These are phyloP conservation scores for Sphaceloma murrayae DNA, from an alignment of 2,329 filamentous ascomycete genomes.

Conservation along the genomic window DNA sequence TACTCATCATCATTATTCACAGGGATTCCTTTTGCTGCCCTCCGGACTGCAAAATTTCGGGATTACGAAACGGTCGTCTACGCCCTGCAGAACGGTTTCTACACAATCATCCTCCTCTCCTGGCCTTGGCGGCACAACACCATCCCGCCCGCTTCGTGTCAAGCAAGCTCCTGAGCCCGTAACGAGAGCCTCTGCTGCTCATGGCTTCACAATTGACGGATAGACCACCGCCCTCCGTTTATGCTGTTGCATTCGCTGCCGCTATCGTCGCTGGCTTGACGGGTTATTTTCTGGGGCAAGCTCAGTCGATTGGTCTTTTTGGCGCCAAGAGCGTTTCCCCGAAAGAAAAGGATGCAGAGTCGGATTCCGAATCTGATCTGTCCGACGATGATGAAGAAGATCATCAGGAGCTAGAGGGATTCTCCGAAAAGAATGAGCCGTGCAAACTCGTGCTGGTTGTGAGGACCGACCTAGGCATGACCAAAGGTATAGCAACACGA, in stretches of 20 bases:
- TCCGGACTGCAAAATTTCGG: background rate
- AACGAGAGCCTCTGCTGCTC: background rate
- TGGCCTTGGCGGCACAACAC: conserved; percentile 11
- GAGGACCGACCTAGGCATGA: conserved; percentile 91
- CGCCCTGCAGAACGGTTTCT: conserved; percentile 10
- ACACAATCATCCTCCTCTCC: conserved; percentile 11
- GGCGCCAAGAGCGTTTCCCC: conserved; percentile 45
- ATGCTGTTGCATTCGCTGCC: conserved; percentile 59
- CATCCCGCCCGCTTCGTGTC: no score
- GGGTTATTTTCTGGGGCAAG: conserved; percentile 64
- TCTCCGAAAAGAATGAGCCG: conserved; percentile 55
- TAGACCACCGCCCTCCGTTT: conserved; percentile 42
- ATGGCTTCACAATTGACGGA: conserved; percentile 23
- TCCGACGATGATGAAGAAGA: conserved; percentile 31
- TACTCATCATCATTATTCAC: no score
- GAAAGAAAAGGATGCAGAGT: conserved; percentile 29
- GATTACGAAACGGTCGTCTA: conserved; percentile 7
- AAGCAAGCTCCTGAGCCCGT: no score
- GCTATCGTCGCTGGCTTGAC: conserved; percentile 63
- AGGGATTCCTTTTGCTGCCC: no score
- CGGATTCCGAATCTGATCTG: conserved; percentile 15
- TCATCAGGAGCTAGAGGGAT: conserved; percentile 39
- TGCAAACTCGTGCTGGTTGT: conserved; percentile 93
- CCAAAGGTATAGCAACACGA: conserved; percentile 61
- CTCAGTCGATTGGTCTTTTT: conserved; percentile 63